Evolutionary conservation across 208 protist genomes (phyloP), one percentile per base, ranked within the genome.

Genomic region (Trichomonas tenax): DNA sequence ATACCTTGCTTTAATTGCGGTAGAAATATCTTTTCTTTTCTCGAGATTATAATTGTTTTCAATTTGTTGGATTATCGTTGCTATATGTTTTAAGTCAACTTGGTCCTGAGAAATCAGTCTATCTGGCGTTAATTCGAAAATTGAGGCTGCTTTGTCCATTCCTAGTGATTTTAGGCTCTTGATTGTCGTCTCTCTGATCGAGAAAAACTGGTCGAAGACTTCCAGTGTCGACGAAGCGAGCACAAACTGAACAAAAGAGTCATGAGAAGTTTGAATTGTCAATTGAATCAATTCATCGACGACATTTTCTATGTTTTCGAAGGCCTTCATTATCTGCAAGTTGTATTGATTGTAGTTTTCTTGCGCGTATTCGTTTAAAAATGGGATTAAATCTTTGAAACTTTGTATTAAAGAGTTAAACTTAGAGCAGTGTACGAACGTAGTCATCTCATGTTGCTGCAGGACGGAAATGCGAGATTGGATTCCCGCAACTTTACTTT

Each of bases 241-340:
- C 8, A 93, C 44, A 93, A 93, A 93, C 31, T 58, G 86, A 15
- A 93, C 17, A 36, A 41, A 93, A 58, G 44, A 51, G 21, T 93
- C 86, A 4, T 38, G 86, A 15, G 41, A 48, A 38, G 40, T 49
- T 51, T 93, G 86, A 93, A 93, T 93, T 14, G 40, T 38, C 17
- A 51, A 26, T 36, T 93, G 86, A 93, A 93, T 93, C 21, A 93
- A 26, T 38, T 93, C 40, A n/a, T 93, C 86, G n/a, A 93, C n/a
- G n/a, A 44, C 41, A 93, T 51, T 93, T 34, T 93, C 45, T 0
- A 93, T 8, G 44, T 10, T n/a, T 14, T 58, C 26, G 6, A 93
- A 48, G 23, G 9, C 0, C 8, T 41, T 46, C 14, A 26, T 45
- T 2, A 46, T 89, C 0, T 4, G 17, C 23, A 26, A 4, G 15